Base-by-base conservation (phyloP, 2,329 filamentous ascomycete species). In the Huntiella decipiens region DNA sequence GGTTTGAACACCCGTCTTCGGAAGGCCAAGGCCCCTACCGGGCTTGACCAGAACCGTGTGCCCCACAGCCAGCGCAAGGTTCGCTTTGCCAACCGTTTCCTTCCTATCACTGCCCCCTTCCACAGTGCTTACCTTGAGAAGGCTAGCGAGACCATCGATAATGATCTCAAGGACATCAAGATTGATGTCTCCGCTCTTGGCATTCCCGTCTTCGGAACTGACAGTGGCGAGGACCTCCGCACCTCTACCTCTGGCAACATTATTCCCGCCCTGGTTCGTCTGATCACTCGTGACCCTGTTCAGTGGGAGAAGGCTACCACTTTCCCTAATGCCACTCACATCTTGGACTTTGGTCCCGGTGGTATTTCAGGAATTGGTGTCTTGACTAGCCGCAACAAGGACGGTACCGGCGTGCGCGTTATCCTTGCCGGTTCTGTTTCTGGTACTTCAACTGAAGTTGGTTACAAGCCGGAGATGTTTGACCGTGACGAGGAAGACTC, bases 361-460 rank as follows among this genome's bases (percentile, higher is more conserved):
- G 92, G 91, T 51, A 91, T 96, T 53, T 98, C 91, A 17, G 92
- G 92, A 52, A 78, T 98, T 16, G 92, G 91, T 57, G 83, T 93
- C 39, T 69, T 98, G 52, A 98, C 91, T 48, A 96, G 93, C 70
- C 84, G 91, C 56, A 98, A 96, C 73, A 98, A 98, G 69, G 92
- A 98, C 61, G 91, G 91, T 52, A 96, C 86, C 48, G 91, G 91
- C 56, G 91, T 98, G 33, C 85, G 88, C 51, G 87, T 98, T 53
- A 94, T 98, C 53, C 73, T 98, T 49, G 91, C 86, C 38, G 91
- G 92, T 52, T 74, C 85, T n/a, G 81, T 98, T 56, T 83, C 88
- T 56, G 88, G 88, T 44, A 86, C 86, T 15, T 81, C 92, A 50
- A 70, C 73, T 31, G 91, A 96, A 62, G 81, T 98, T 51, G 91